Conservation (phyloP, 345 rosid species). For the Angophora floribunda region DNA sequence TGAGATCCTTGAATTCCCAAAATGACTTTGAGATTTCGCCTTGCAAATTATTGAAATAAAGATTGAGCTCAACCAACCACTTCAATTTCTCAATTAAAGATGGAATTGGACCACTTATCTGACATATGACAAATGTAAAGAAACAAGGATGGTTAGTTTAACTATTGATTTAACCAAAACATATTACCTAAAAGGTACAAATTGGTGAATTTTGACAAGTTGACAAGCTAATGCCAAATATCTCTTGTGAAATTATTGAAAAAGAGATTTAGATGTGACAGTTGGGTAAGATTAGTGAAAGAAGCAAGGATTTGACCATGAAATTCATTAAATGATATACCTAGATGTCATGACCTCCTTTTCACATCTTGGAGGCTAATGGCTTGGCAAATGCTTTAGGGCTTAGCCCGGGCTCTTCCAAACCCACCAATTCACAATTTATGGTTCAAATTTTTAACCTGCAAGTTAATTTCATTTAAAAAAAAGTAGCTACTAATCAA, state of each 20-base stretch:
- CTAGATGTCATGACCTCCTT: no score
- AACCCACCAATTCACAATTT: no score
- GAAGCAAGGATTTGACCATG: background rate
- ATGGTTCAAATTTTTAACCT: no score
- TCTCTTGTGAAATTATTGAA: no score
- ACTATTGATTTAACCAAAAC: background rate
- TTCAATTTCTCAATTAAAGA: background rate
- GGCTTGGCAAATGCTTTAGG: no score
- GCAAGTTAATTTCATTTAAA: no score
- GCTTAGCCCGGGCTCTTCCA: no score
- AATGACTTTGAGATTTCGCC: background rate
- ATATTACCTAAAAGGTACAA: fast-evolving
- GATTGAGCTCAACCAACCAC: background rate
- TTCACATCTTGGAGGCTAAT: no score
- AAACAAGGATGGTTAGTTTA: background rate
- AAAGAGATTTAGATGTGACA: fast-evolving
- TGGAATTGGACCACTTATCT: background rate
- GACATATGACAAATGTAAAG: background rate
- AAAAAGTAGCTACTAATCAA: no score
- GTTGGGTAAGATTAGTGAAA: no score
- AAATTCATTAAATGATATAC: fast-evolving
- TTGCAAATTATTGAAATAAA: background rate
- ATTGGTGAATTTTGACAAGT: background rate
- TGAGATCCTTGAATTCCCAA: background rate
- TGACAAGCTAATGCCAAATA: background rate